Evolutionary conservation across 768 basidiomycete species (phyloP).

Genomic region (Collybiopsis luxurians): DNA sequence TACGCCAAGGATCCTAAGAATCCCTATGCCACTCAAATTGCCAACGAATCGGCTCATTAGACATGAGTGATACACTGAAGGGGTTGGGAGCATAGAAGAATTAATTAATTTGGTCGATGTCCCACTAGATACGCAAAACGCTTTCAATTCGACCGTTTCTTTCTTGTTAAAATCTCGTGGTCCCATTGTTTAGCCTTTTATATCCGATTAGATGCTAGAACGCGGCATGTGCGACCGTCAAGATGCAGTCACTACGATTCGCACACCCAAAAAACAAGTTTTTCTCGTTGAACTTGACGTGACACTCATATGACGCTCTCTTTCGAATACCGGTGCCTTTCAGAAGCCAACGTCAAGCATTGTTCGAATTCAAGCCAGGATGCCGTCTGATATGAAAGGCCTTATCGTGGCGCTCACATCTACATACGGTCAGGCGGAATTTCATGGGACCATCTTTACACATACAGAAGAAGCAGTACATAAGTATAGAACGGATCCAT

Average conservation of each 20-base stretch:
- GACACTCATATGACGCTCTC: not conserved
- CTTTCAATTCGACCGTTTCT: not conserved
- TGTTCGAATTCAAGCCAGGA: too few species aligned
- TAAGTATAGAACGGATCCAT: too few species aligned
- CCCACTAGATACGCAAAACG: not conserved
- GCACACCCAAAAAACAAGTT: too few species aligned
- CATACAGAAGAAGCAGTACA: not conserved
- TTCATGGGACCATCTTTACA: not conserved
- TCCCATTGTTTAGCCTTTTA: too few species aligned
- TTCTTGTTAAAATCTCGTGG: too few species aligned
- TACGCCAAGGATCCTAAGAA: constrained; percentile 79
- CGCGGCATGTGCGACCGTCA: too few species aligned
- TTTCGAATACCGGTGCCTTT: not conserved
- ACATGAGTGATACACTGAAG: constrained; percentile 1
- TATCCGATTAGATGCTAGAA: too few species aligned
- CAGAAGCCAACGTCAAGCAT: not conserved
- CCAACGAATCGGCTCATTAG: constrained; percentile 45
- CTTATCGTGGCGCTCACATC: not conserved
- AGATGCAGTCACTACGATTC: too few species aligned
- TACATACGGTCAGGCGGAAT: not conserved
- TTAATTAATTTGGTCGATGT: not conserved
- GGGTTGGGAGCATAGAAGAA: not conserved
- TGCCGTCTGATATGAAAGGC: too few species aligned
- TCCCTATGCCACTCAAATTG: constrained; percentile 77
- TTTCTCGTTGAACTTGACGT: too few species aligned